Evolutionary conservation across 192 early-diverging fungal genomes (phyloP).

Genomic region (Haplosporangium gracile): DNA sequence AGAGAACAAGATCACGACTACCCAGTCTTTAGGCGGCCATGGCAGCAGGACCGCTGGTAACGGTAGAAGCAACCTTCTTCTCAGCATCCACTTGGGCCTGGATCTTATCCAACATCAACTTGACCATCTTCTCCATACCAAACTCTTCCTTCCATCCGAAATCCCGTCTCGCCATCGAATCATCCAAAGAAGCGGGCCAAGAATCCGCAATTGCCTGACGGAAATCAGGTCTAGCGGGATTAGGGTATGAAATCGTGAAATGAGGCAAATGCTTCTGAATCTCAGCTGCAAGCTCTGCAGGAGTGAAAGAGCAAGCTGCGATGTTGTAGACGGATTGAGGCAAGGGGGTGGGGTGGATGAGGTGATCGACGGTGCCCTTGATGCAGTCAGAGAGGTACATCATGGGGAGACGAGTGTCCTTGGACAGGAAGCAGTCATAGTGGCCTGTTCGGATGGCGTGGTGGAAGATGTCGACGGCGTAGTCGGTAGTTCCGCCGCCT

Average conservation of each 20-base stretch:
- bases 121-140: constrained; percentile 70
- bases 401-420: constrained; percentile 72
- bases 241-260: constrained; percentile 70
- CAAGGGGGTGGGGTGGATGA: constrained; percentile 64
- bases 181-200: constrained; percentile 74
- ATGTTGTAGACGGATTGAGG: constrained; percentile 76
- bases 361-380: constrained; percentile 72
- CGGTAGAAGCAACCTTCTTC: constrained; percentile 20
- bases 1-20: neutral
- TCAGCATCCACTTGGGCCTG: constrained; percentile 59
- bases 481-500: constrained; percentile 78
- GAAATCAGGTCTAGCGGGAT: constrained; percentile 62
- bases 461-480: constrained; percentile 79
- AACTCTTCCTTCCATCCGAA: constrained; percentile 76
- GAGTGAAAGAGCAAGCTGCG: constrained; percentile 71
- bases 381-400: constrained; percentile 78
- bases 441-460: constrained; percentile 67
- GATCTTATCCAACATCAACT: constrained; percentile 71
- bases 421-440: constrained; percentile 71
- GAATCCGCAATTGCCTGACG: constrained; percentile 76
- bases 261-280: constrained; percentile 65
- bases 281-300: constrained; percentile 65
- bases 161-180: constrained; percentile 68
- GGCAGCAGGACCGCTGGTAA: constrained; percentile 15
- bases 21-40: constrained; percentile 22